phyloP scores from a whole-genome alignment of 2,329 filamentous ascomycete genomes.

The Colletotrichum acutatum region DNA sequence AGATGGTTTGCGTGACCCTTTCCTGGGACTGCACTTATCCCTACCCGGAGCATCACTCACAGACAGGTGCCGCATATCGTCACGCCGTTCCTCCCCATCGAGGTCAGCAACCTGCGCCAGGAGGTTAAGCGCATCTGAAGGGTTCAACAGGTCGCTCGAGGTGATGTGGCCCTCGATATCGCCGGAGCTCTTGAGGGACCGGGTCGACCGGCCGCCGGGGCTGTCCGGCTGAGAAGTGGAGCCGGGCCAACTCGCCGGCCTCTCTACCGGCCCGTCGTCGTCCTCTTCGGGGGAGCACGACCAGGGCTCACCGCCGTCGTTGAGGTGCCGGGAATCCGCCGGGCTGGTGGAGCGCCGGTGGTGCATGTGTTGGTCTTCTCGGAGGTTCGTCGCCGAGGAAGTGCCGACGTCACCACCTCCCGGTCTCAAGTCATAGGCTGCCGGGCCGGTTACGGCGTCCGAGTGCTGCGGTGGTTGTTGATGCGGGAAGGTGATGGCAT shows the following conservation, averaged over 20 bases:
- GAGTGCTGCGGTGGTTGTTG: background rate
- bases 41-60: constrained; percentile 21
- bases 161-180: constrained; percentile 53
- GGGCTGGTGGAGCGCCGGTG: background rate
- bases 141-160: constrained; percentile 52
- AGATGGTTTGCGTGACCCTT: constrained; percentile 3
- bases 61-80: constrained; percentile 30
- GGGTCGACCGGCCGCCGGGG: constrained; percentile 30
- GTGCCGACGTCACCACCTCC: background rate
- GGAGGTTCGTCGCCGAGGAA: background rate
- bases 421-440: background rate
- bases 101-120: constrained; percentile 54
- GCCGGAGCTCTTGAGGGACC: constrained; percentile 27
- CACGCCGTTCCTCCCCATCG: constrained; percentile 39
- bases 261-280: constrained; percentile 2
- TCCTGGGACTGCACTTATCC: constrained; percentile 25
- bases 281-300: constrained; percentile 36
- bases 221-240: constrained; percentile 32
- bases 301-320: constrained; percentile 31
- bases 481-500: background rate
- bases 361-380: background rate
- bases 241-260: constrained; percentile 28
- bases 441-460: background rate
- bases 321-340: constrained; percentile 3
- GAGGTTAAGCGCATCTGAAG: constrained; percentile 53